These are phyloP conservation scores for Hanseniaspora mollemarum DNA, from an alignment of 805 yeast species.

Conservation along the genomic window DNA sequence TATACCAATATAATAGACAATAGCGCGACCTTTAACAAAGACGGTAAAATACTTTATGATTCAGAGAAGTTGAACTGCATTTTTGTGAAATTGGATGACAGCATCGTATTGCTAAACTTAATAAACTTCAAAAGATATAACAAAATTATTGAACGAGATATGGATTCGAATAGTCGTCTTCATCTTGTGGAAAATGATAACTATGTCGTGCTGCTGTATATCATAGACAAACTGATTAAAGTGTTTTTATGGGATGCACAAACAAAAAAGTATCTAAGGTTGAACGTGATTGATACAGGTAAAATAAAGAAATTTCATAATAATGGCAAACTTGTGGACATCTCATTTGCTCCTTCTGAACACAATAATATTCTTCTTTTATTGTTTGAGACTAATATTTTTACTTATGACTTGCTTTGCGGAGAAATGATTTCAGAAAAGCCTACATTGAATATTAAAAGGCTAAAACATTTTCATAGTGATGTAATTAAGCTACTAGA, in stretches of 20 bases:
- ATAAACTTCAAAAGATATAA: constrained; percentile 8
- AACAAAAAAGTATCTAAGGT: not conserved
- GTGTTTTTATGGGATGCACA: constrained; percentile 5
- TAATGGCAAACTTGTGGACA: not conserved
- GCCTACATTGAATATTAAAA: not conserved
- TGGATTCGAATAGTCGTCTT: not conserved
- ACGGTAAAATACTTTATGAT: not conserved
- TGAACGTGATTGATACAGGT: not conserved
- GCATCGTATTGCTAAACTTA: constrained; percentile 3
- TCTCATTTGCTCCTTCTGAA: not conserved
- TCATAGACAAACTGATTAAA: not conserved
- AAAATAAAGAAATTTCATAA: not conserved
- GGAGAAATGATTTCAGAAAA: not conserved
- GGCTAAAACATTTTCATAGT: not conserved
- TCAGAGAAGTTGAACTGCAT: constrained; percentile 2
- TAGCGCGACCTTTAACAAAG: not conserved
- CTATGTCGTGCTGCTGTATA: constrained; percentile 4
- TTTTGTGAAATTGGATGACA: not conserved
- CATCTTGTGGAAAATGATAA: not conserved
- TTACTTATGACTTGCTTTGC: not conserved
- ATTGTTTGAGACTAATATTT: not conserved
- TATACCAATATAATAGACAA: constrained; percentile 3
- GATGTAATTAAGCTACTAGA: not conserved
- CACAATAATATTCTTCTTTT: not conserved
- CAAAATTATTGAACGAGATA: constrained; percentile 9